Base-by-base conservation (phyloP, 805 yeast genomes). In the Lachancea dasiensis region DNA sequence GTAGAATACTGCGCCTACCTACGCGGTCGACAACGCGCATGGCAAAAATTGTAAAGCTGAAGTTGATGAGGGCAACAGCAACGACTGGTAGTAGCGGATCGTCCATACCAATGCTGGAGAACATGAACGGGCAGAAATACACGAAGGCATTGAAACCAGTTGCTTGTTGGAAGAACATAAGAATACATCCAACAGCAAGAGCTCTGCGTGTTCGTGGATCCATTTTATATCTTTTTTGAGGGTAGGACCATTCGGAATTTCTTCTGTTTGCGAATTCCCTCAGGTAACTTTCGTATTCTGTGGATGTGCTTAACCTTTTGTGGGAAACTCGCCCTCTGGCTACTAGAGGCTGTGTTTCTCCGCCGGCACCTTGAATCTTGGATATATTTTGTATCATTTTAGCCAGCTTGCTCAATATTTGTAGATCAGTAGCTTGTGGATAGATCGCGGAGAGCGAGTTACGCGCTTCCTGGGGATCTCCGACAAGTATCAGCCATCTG, bases 131-230 rank as follows among this genome's bases (percentile, higher is more conserved):
- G 5, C 79, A 73, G 49, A 76, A 77, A 56, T 75, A 77, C 71
- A 77, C 74, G 50, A 77, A 75, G 27, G 78, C 75, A 58, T 76
- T 76, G 52, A 75, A 71, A 38, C 82, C 82, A n/a, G 76, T 68
- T 35, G 70, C 63, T 55, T 77, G 82, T 51, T 77, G 82, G 45
- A 73, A 67, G 44, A 73, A 64, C 67, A 75, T 64, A 29, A 77
- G 55, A 14, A 71, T 70, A 46, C 75, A 69, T 3, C 78, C 67
- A 8, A 77, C 72, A 31, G 69, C 44, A 5, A 68, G 46, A 0
- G 73, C 73, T 35, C 67, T 55, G 27, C 50, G 56, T 15, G 65
- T 72, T 20, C 51, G 46, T 10, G 58, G 47, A 34, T 58, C 61
- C 54, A 55, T 50, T 31, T 40, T 51, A 31, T 50, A 50, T 30